Conservation (phyloP, 2,329 filamentous ascomycete species). For the Beauveria rudraprayagi region DNA sequence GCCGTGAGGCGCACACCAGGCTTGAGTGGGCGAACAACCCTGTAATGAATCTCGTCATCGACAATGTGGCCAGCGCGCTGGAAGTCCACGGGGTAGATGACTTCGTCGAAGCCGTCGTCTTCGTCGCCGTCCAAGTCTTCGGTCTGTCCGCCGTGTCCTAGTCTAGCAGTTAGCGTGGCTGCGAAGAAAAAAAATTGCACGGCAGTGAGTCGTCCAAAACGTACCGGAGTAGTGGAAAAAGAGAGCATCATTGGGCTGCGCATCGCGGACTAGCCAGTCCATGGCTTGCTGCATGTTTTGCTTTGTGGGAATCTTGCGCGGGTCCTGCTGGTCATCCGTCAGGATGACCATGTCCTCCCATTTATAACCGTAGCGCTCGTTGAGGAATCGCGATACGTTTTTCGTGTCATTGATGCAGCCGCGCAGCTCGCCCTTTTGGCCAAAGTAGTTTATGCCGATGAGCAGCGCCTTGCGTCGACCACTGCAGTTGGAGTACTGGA, state of each 20-base stretch:
- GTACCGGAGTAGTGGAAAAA: conserved; percentile 69
- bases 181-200: neutral
- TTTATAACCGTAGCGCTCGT: conserved; percentile 61
- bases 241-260: conserved; percentile 64
- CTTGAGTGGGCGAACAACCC: conserved; percentile 68
- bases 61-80: conserved; percentile 62
- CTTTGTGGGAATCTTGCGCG: conserved; percentile 65
- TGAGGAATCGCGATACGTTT: conserved; percentile 66
- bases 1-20: conserved; percentile 78
- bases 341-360: conserved; percentile 73
- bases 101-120: conserved; percentile 69
- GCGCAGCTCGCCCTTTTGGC: conserved; percentile 60
- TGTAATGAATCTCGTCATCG: conserved; percentile 70
- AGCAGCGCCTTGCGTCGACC: conserved; percentile 66
- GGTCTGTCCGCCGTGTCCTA: conserved; percentile 69
- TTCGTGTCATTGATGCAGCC: conserved; percentile 77
- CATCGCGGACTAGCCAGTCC: conserved; percentile 66
- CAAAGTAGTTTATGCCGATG: conserved; percentile 77
- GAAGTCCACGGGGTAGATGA: conserved; percentile 73
- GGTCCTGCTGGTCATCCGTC: conserved; percentile 66
- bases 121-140: conserved; percentile 68
- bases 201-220: conserved; percentile 6
- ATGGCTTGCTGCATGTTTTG: conserved; percentile 67
- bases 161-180: neutral
- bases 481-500: conserved; percentile 69